Conservation (phyloP, 495 filamentous ascomycete genomes). For the Halenospora varia region DNA sequence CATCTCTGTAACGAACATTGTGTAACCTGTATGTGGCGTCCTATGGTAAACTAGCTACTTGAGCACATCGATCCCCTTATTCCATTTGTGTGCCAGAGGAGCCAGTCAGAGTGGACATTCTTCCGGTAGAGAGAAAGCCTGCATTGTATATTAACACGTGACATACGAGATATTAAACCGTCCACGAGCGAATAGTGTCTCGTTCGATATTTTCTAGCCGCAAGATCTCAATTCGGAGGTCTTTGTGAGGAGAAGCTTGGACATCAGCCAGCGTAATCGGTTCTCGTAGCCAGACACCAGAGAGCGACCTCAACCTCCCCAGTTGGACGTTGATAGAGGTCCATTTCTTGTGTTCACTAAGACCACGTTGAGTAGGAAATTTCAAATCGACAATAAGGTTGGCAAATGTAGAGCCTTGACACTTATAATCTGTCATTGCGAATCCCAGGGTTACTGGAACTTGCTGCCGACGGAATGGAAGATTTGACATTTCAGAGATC, state of each 20-base stretch:
- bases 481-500: slow-evolving; percentile 4
- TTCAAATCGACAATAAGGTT: slow-evolving; percentile 3
- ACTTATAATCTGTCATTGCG: slow-evolving; percentile 7
- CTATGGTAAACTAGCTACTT: too few relatives aligned
- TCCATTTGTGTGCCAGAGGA: too few relatives aligned
- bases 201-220: slow-evolving; percentile 7
- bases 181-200: slow-evolving; percentile 8
- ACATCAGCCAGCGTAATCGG: slow-evolving; percentile 11
- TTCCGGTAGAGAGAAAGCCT: too few relatives aligned
- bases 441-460: slow-evolving; percentile 6
- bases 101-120: too few relatives aligned
- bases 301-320: slow-evolving; percentile 4
- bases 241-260: slow-evolving; percentile 4
- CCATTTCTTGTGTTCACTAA: slow-evolving; percentile 4
- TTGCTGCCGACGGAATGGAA: slow-evolving; percentile 1
- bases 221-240: slow-evolving; percentile 9
- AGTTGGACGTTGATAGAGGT: slow-evolving; percentile 11
- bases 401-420: slow-evolving; percentile 5
- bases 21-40: too few relatives aligned
- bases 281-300: slow-evolving; percentile 10
- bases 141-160: too few relatives aligned
- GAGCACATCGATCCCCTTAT: too few relatives aligned
- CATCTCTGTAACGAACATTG: too few relatives aligned
- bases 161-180: too few relatives aligned
- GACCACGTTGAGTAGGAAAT: slow-evolving; percentile 1